Evolutionary conservation across 2,329 filamentous ascomycete genomes (phyloP).

Genomic region (Exophiala sp.): DNA sequence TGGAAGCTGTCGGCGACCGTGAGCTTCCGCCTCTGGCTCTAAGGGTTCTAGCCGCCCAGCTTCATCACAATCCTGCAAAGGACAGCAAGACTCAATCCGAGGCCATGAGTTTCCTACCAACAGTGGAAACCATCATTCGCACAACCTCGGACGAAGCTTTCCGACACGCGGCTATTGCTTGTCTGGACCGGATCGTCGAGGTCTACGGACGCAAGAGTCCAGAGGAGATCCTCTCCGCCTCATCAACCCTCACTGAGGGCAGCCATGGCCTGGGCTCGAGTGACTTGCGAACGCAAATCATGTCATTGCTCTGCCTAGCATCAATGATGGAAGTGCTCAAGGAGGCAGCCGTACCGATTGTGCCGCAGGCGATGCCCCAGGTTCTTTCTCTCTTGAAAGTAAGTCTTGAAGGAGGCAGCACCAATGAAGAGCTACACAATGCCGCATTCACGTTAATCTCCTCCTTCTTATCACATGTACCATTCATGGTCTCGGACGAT

Average conservation of each 20-base stretch:
- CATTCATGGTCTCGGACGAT: conserved; percentile 76
- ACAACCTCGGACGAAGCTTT: conserved; percentile 66
- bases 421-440: conserved; percentile 64
- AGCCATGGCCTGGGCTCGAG: conserved; percentile 30
- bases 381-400: conserved; percentile 64
- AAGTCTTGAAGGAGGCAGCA: conserved; percentile 45
- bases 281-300: conserved; percentile 20
- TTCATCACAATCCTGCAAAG: conserved; percentile 64
- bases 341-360: conserved; percentile 75
- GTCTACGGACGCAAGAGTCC: conserved; percentile 92
- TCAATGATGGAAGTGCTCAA: conserved; percentile 83
- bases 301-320: conserved; percentile 69
- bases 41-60: conserved; percentile 70
- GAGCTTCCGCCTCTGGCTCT: conserved; percentile 71
- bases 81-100: conserved; percentile 43
- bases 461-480: conserved; percentile 72
- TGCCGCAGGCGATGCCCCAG: conserved; percentile 68
- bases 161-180: conserved; percentile 79
- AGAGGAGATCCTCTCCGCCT: conserved; percentile 67
- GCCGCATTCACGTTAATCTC: conserved; percentile 75
- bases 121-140: conserved; percentile 69
- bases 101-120: conserved; percentile 61
- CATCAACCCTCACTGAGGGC: conserved; percentile 65
- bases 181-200: conserved; percentile 86
- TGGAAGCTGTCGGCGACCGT: conserved; percentile 59